Conservation (phyloP, 768 basidiomycete genomes). For the Russula foetens region DNA sequence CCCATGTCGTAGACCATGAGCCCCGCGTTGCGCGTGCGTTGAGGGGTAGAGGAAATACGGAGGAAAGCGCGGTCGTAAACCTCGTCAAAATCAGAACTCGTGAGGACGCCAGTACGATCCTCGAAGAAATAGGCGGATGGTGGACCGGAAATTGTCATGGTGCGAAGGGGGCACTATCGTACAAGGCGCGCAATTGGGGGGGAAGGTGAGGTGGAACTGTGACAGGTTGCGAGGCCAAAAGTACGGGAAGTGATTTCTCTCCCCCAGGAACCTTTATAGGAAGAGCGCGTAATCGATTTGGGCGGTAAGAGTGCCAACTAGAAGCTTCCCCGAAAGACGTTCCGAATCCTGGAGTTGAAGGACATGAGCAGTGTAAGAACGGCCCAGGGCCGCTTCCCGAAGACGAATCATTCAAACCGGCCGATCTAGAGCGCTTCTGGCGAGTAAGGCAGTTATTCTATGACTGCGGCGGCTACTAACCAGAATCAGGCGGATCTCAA, state of each 20-base stretch:
- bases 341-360: constrained; percentile 3
- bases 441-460: constrained; percentile 1
- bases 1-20: constrained; percentile 61
- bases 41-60: constrained; percentile 45
- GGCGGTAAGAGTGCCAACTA: constrained; percentile 1
- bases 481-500: background rate
- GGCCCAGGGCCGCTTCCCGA: constrained; percentile 6
- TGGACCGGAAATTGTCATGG: constrained; percentile 19
- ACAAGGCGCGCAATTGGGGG: background rate
- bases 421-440: constrained; percentile 12
- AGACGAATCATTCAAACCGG: constrained; percentile 1
- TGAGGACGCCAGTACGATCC: constrained; percentile 52
- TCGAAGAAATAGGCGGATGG: constrained; percentile 46
- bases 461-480: background rate
- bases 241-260: too few species aligned
- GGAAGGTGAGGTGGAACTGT: background rate
- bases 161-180: background rate
- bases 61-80: constrained; percentile 71
- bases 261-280: background rate
- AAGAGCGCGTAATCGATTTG: background rate
- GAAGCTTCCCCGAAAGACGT: background rate
- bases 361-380: background rate
- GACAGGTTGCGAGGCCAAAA: background rate
- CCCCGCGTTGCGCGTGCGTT: constrained; percentile 19
- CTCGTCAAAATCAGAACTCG: constrained; percentile 62